Base-by-base conservation (phyloP, 176 grass and related monocot genomes). In the Chloris gayana region DNA sequence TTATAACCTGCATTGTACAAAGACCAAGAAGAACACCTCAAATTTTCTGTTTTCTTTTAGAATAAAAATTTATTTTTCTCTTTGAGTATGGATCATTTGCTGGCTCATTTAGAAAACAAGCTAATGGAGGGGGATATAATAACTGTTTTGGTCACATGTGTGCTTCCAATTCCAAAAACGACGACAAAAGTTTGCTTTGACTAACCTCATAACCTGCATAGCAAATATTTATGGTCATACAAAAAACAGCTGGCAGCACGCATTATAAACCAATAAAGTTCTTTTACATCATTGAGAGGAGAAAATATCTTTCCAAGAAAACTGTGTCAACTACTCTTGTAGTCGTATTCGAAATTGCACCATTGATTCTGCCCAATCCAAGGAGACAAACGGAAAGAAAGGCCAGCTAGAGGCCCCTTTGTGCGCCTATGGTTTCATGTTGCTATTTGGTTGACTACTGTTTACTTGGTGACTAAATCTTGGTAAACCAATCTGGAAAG, bases 381-480 rank as follows among this genome's bases (percentile, higher is more conserved):
- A 83, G 25, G 54, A 65, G 62, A 83, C 80, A 60, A 69, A 35
- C 14, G 27, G 51, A 73, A 64, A 70, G 33, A 79, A 49, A 49
- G 46, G 14, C 18, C 46, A 49, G 46, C 46, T 49, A 17, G 14
- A 49, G 26, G 53, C 51, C 14, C 19, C 69, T 81, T 76, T 14
- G 57, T 81, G 42, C 41, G 46, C 30, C 21, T 67, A 25, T 39
- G 45, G 7, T 1, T 19, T 34, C 77, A 67, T 66, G 46, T 11
- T 82, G 65, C 77, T 49, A 14, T 12, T 76, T 72, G 32, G 67
- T 85, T 85, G 83, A 85, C 72, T 50, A 77, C 34, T 81, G 35
- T 65, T 76, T 79, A 72, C 65, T 37, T 26, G 18, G 4, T 77
- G 87, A 59, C 66, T 47, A 77, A 71, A 72, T 67, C 45, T 66